phyloP scores from a whole-genome alignment of 2,329 filamentous ascomycete species.

The Nannizziopsis barbatae region DNA sequence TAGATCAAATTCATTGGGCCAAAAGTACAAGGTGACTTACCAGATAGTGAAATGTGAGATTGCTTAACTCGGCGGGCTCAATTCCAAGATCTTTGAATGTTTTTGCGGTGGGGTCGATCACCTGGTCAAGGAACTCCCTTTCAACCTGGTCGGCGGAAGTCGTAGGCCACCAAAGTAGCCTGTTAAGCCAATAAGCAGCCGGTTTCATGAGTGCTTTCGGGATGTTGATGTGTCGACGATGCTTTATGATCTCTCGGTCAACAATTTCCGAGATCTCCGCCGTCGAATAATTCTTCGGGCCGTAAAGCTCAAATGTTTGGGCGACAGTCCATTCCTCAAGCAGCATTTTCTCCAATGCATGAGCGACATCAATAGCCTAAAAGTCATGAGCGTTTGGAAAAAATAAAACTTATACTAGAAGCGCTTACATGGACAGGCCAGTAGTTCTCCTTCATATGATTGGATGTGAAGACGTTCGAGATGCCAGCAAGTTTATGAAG shows the following conservation, averaged over 20 bases:
- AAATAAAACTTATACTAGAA: not conserved
- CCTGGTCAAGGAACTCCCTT: constrained; percentile 84
- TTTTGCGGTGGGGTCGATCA: constrained; percentile 82
- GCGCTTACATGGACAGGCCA: constrained; percentile 72
- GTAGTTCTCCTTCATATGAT: constrained; percentile 85
- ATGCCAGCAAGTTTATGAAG: constrained; percentile 72
- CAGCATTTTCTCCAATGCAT: constrained; percentile 78
- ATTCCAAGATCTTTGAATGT: constrained; percentile 92
- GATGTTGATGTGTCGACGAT: constrained; percentile 80
- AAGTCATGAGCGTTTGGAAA: constrained; percentile 12
- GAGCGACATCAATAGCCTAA: constrained; percentile 77
- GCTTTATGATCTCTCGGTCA: constrained; percentile 83
- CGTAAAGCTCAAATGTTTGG: constrained; percentile 89
- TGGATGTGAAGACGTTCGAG: constrained; percentile 75
- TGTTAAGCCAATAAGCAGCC: constrained; percentile 62
- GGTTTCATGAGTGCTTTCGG: constrained; percentile 73
- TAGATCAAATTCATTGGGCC: constrained; percentile 7
- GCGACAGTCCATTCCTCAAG: constrained; percentile 82
- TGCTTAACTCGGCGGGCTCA: constrained; percentile 72
- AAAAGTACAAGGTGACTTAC: constrained; percentile 43
- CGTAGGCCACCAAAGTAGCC: constrained; percentile 76
- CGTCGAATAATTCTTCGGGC: constrained; percentile 84
- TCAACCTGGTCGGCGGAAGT: constrained; percentile 77
- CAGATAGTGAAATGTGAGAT: constrained; percentile 87
- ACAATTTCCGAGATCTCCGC: constrained; percentile 77